Conservation (phyloP, 306 rosid species). For the Dalbergia cochinchinensis region DNA sequence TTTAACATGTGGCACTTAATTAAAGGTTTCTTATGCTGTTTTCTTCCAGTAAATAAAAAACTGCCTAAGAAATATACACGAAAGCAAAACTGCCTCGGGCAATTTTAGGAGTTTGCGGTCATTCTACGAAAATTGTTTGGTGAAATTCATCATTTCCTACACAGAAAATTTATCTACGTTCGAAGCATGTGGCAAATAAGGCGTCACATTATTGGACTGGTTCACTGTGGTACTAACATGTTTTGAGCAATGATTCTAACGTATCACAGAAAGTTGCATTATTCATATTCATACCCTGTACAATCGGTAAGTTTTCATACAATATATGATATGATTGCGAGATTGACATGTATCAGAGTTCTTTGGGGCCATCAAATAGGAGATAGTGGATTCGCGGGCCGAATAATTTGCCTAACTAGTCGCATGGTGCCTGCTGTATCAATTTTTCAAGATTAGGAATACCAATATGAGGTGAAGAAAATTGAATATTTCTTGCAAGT, state of each 20-base stretch:
- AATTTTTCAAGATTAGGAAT: too few relatives aligned
- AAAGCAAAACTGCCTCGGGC: not conserved
- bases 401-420: not conserved
- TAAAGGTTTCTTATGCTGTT: not conserved
- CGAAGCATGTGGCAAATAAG: not conserved
- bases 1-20: not conserved
- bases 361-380: not conserved
- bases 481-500: too few relatives aligned
- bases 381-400: not conserved
- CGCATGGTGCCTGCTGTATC: not conserved
- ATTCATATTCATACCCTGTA: not conserved
- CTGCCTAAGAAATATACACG: not conserved
- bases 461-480: too few relatives aligned
- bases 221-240: not conserved
- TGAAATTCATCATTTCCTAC: not conserved
- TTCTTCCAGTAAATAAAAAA: not conserved
- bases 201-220: not conserved
- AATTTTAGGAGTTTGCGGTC: not conserved
- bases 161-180: not conserved
- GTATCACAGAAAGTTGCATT: not conserved
- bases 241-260: constrained; percentile 11
- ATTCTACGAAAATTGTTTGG: constrained; percentile 1
- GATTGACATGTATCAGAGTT: not conserved
- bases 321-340: not conserved
- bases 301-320: not conserved